phyloP scores from a whole-genome alignment of 2,329 filamentous ascomycete genomes.

The Xylariaceae sp. region DNA sequence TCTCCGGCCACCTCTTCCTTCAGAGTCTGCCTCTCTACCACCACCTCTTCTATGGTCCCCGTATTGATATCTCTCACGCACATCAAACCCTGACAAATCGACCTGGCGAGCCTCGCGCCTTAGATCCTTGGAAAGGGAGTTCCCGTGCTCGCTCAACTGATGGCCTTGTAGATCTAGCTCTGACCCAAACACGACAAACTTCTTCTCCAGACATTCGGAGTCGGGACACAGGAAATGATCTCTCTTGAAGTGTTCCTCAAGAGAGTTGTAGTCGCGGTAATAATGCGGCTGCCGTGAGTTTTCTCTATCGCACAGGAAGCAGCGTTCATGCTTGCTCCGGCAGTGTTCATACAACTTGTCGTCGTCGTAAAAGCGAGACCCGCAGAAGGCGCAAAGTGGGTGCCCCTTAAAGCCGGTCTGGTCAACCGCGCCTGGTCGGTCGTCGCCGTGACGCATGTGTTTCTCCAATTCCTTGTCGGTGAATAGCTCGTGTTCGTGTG shows the following conservation, averaged over 20 bases:
- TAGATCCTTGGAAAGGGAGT: conserved; percentile 74
- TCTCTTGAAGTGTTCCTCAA: conserved; percentile 80
- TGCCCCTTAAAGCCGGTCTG: conserved; percentile 97
- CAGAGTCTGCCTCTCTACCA: conserved; percentile 40
- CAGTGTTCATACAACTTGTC: conserved; percentile 95
- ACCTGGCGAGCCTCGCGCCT: conserved; percentile 78
- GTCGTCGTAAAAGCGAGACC: conserved; percentile 86
- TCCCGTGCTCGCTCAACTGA: conserved; percentile 76
- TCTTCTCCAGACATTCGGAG: conserved; percentile 87
- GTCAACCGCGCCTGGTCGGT: conserved; percentile 80
- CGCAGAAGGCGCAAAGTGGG: conserved; percentile 89
- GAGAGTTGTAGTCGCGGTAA: conserved; percentile 78
- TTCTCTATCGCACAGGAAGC: conserved; percentile 82
- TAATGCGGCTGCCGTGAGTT: conserved; percentile 75
- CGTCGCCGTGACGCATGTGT: conserved; percentile 87
- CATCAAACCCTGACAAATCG: conserved; percentile 81
- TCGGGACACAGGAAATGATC: conserved; percentile 86
- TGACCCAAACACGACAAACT: conserved; percentile 93
- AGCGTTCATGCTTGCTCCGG: conserved; percentile 87
- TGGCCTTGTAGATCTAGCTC: conserved; percentile 95
- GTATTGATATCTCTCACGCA: conserved; percentile 66
- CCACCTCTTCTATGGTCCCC: conserved; percentile 45
- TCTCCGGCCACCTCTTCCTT: conserved; percentile 36
- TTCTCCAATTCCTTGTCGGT: conserved; percentile 71
- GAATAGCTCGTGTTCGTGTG: conserved; percentile 94